These are phyloP conservation scores for Trichoderma asperellum DNA, from an alignment of 2,329 filamentous ascomycete genomes.

Conservation along the genomic window DNA sequence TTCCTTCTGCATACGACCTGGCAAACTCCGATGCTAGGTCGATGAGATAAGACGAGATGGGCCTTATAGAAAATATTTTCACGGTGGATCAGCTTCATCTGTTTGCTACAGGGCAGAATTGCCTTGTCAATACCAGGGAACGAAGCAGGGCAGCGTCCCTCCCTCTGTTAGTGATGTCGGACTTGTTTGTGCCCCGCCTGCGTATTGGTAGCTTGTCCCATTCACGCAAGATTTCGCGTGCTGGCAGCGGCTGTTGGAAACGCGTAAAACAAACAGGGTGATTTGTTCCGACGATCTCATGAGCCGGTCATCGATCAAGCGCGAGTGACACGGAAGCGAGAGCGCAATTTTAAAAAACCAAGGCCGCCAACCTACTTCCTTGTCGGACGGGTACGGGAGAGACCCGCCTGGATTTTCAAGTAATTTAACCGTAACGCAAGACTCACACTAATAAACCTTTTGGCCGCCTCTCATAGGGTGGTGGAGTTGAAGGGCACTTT, in stretches of 20 bases:
- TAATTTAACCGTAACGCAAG: conserved; percentile 24
- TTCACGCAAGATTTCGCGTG: not conserved
- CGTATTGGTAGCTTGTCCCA: not conserved
- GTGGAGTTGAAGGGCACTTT: not conserved
- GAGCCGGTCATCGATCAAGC: not conserved
- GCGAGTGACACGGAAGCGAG: not conserved
- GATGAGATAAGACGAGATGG: not conserved
- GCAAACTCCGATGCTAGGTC: not conserved
- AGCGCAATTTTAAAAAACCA: conserved; percentile 17
- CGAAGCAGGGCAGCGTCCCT: not conserved
- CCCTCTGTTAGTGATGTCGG: not conserved
- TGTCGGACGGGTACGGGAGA: not conserved
- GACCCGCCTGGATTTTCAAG: conserved; percentile 11
- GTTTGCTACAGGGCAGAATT: not conserved
- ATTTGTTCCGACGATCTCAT: conserved; percentile 16
- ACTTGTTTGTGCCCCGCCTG: not conserved
- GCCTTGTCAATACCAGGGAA: not conserved
- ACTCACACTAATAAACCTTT: conserved; percentile 18
- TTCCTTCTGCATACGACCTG: not conserved
- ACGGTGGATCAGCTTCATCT: not conserved
- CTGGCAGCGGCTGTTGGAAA: not conserved
- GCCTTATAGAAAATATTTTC: not conserved
- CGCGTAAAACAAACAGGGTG: not conserved
- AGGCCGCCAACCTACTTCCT: not conserved
- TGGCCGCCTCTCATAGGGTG: conserved; percentile 4